Percentiles rank a stretch among this genome's conserved stretches.
phyloP scores from a whole-genome alignment of 306 rosid species.

The Phaseolus lunatus region DNA sequence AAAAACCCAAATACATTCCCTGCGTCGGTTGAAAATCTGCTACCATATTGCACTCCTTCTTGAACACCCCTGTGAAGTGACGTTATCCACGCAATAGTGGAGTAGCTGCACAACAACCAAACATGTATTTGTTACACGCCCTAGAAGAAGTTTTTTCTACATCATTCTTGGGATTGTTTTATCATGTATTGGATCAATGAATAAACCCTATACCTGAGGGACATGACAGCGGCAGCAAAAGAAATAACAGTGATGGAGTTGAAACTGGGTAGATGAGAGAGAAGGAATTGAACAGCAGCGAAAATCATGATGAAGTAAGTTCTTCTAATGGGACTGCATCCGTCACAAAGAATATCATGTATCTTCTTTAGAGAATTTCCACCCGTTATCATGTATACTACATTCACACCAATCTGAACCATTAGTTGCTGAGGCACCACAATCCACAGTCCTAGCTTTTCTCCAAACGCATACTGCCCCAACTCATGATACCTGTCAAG shows the following conservation, averaged over 20 bases:
- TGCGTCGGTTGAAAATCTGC: conserved; percentile 39
- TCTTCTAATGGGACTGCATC: conserved; percentile 48
- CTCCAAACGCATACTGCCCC: conserved; percentile 82
- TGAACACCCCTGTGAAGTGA: conserved; percentile 63
- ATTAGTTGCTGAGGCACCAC: conserved; percentile 83
- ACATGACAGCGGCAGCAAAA: conserved; percentile 74
- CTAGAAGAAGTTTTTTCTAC: too few relatives aligned
- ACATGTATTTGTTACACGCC: neutral
- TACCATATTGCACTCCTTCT: conserved; percentile 52
- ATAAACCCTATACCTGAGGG: conserved; percentile 53
- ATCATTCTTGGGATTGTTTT: too few relatives aligned
- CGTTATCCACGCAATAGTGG: conserved; percentile 81
- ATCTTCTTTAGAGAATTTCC: conserved; percentile 71
- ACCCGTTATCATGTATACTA: conserved; percentile 80
- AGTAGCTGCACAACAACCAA: conserved; percentile 58
- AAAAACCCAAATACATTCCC: conserved; percentile 66
- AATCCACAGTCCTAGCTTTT: conserved; percentile 72
- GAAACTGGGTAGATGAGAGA: conserved; percentile 81
- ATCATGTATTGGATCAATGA: too few relatives aligned
- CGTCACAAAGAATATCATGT: conserved; percentile 49
- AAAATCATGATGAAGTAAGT: conserved; percentile 73
- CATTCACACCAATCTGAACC: conserved; percentile 61
- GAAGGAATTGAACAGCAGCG: conserved; percentile 61
- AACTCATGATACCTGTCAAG: conserved; percentile 78
- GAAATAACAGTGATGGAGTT: conserved; percentile 67